These are phyloP conservation scores for Cryptosporidium andersoni DNA, from an alignment of 169 alveolate species.

Conservation along the genomic window DNA sequence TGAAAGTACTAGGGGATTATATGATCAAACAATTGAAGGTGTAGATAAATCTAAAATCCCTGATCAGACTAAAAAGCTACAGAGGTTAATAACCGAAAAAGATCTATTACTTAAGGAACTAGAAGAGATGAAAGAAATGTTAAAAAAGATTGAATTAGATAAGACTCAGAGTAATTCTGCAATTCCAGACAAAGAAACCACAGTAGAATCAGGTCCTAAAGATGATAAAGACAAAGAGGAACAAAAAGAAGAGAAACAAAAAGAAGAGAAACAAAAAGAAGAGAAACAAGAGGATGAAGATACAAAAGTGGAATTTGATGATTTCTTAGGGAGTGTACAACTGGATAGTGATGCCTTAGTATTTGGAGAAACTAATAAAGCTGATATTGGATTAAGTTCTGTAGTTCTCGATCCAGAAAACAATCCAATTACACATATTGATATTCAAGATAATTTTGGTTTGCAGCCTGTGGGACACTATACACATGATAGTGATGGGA, in stretches of 20 bases:
- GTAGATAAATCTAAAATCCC: neutral
- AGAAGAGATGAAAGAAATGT: neutral
- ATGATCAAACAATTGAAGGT: neutral
- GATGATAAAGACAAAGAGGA: neutral
- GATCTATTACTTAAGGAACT: slow-evolving; percentile 41
- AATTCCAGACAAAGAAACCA: no score
- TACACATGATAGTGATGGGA: slow-evolving; percentile 26
- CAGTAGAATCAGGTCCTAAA: neutral
- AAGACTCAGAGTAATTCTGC: no score
- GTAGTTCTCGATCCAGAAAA: slow-evolving; percentile 67
- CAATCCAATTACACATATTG: neutral
- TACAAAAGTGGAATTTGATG: neutral
- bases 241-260: neutral
- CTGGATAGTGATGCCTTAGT: slow-evolving; percentile 49
- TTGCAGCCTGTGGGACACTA: slow-evolving; percentile 21
- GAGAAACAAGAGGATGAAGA: neutral
- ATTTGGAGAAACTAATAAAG: slow-evolving; percentile 22
- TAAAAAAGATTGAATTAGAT: slow-evolving; percentile 5
- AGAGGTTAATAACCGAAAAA: slow-evolving; percentile 2
- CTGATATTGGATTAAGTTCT: slow-evolving; percentile 1
- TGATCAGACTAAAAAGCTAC: neutral
- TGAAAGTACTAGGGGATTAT: neutral
- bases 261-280: neutral
- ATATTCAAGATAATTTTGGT: slow-evolving; percentile 9
- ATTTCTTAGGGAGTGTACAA: slow-evolving; percentile 8